A percentile compares a stretch with the other conserved stretches of the same genome.
These are phyloP conservation scores for Caloboletus inedulis DNA, from an alignment of 1,284 basidiomycete genomes.

Conservation along the genomic window DNA sequence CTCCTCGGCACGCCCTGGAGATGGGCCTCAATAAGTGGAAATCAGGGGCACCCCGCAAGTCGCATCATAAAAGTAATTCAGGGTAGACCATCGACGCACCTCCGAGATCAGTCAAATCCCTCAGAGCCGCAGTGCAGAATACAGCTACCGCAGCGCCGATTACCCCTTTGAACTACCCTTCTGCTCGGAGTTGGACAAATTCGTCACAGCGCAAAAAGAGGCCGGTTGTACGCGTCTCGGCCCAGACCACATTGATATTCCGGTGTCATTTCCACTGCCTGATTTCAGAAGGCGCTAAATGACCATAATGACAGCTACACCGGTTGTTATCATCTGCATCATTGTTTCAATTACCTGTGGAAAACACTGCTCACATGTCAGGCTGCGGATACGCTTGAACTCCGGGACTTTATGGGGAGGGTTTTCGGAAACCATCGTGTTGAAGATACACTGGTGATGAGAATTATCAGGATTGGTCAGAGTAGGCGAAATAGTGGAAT, in stretches of 20 bases:
- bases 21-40: too few species aligned
- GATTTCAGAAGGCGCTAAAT: slow-evolving; percentile 9
- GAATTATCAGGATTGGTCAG: slow-evolving; percentile 12
- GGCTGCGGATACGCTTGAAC: slow-evolving; percentile 33
- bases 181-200: slow-evolving; percentile 13
- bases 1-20: too few species aligned
- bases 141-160: slow-evolving; percentile 1
- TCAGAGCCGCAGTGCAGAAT: background rate
- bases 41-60: too few species aligned
- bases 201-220: slow-evolving; percentile 11
- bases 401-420: slow-evolving; percentile 28
- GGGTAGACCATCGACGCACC: background rate
- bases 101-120: background rate
- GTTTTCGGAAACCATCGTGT: slow-evolving; percentile 17
- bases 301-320: slow-evolving; percentile 12
- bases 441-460: slow-evolving; percentile 25
- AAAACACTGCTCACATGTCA: slow-evolving; percentile 30
- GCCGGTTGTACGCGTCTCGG: slow-evolving; percentile 13
- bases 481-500: too few species aligned
- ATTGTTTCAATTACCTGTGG: slow-evolving; percentile 35
- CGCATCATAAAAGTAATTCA: background rate
- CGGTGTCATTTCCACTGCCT: slow-evolving; percentile 14
- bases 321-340: slow-evolving; percentile 3
- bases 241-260: slow-evolving; percentile 10
- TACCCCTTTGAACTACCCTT: too few species aligned